A percentile compares a stretch with the other conserved stretches of the same genome.
Evolutionary conservation across 129 eudicot species (phyloP).

Genomic region (Artemisia annua): DNA sequence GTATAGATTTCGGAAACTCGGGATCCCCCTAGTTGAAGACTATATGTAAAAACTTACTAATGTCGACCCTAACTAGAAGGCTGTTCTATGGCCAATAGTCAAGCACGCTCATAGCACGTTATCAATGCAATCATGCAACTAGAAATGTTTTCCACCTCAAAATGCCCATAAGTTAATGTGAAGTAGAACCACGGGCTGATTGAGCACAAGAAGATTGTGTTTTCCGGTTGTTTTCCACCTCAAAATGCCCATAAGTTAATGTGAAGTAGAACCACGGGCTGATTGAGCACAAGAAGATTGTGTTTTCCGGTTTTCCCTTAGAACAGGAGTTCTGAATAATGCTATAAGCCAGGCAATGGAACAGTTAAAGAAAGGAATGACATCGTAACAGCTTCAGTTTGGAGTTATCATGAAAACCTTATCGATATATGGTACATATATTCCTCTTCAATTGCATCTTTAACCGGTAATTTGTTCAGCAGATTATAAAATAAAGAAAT

Average conservation of each 20-base stretch:
- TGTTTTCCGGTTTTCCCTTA: background rate
- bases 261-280: background rate
- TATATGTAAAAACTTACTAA: background rate
- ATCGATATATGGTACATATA: slow-evolving; percentile 4
- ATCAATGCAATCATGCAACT: too few species aligned
- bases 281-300: background rate
- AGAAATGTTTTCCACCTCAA: background rate
- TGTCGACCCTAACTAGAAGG: too few species aligned
- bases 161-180: background rate
- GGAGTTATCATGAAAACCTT: slow-evolving; percentile 16
- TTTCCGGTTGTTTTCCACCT: background rate
- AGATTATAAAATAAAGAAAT: background rate
- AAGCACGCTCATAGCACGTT: too few species aligned
- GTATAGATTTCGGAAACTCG: slow-evolving; percentile 10
- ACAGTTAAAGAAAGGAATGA: slow-evolving; percentile 7
- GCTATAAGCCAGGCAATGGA: background rate
- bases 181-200: background rate
- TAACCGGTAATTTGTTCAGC: background rate
- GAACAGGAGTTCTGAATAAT: slow-evolving; percentile 6
- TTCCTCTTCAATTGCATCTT: background rate
- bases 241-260: slow-evolving; percentile 1
- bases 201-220: background rate
- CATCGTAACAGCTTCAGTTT: background rate
- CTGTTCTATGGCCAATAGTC: too few species aligned
- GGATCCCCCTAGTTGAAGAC: slow-evolving; percentile 6